These are phyloP conservation scores for Cyclocybe aegerita DNA, from an alignment of 768 basidiomycete species.

Conservation along the genomic window DNA sequence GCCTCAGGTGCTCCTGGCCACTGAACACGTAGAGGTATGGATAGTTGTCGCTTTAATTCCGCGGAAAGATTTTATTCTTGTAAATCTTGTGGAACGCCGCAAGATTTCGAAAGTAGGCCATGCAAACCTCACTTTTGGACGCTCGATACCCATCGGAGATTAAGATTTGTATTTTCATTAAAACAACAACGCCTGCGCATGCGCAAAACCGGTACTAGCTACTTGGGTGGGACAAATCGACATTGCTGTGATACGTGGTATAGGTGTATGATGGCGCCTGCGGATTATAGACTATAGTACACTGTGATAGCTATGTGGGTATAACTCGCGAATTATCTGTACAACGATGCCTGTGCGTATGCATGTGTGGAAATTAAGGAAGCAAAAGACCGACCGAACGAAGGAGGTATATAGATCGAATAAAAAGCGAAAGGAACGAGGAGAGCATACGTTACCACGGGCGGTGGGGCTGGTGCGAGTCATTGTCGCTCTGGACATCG, in stretches of 20 bases:
- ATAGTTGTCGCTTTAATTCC: constrained; percentile 12
- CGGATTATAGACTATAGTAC: constrained; percentile 8
- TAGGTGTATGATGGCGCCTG: background rate
- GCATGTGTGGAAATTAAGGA: constrained; percentile 1
- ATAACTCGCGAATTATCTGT: constrained; percentile 1
- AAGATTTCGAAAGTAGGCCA: constrained; percentile 2
- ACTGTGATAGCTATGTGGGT: constrained; percentile 5
- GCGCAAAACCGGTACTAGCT: too few species aligned
- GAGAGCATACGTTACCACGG: constrained; percentile 38
- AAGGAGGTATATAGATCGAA: background rate
- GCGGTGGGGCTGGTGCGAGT: constrained; percentile 38
- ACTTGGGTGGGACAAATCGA: too few species aligned
- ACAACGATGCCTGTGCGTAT: background rate
- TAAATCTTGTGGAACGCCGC: background rate
- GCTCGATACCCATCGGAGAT: background rate
- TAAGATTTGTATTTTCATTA: too few species aligned
- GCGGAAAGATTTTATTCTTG: constrained; percentile 8
- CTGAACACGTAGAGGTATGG: background rate
- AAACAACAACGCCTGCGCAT: too few species aligned
- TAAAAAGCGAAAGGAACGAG: background rate
- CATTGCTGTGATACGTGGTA: background rate
- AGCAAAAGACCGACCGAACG: background rate
- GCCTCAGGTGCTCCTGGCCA: too few species aligned
- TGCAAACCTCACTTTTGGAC: background rate
- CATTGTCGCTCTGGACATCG: constrained; percentile 32